Conservation (phyloP, 108 stramenopile genomes). For the Skeletonema grethae region DNA sequence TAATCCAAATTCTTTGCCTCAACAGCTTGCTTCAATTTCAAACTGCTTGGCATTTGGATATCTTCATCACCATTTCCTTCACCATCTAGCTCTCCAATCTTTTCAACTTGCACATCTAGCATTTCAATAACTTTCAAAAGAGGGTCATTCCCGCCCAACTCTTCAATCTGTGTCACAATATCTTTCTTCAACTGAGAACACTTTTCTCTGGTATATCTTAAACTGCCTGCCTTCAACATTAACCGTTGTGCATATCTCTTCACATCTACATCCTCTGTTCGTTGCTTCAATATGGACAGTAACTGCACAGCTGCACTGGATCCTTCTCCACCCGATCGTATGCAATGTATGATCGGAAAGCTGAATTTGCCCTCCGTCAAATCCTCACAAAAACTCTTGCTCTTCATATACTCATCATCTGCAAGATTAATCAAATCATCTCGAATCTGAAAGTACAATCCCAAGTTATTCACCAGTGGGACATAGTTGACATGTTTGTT, state of each 20-base stretch:
- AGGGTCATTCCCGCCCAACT: slow-evolving; percentile 77
- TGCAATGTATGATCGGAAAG: slow-evolving; percentile 90
- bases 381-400: slow-evolving; percentile 97
- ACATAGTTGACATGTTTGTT: slow-evolving; percentile 57
- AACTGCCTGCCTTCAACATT: slow-evolving; percentile 74
- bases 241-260: slow-evolving; percentile 86
- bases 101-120: slow-evolving; percentile 78
- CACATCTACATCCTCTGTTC: slow-evolving; percentile 90
- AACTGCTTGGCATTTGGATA: not conserved
- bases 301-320: slow-evolving; percentile 59
- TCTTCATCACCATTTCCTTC: not conserved
- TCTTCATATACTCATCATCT: slow-evolving; percentile 92
- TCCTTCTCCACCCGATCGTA: slow-evolving; percentile 18
- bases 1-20: slow-evolving; percentile 28
- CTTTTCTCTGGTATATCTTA: slow-evolving; percentile 73
- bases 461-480: slow-evolving; percentile 85
- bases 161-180: slow-evolving; percentile 61
- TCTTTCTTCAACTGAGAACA: slow-evolving; percentile 62
- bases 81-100: slow-evolving; percentile 37
- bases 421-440: slow-evolving; percentile 96
- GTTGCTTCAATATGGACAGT: slow-evolving; percentile 90
- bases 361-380: slow-evolving; percentile 97
- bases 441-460: slow-evolving; percentile 95
- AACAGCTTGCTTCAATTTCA: not conserved
- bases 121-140: slow-evolving; percentile 63